Base-by-base conservation (phyloP, 2,329 filamentous ascomycete genomes). In the Talaromyces sp. region DNA sequence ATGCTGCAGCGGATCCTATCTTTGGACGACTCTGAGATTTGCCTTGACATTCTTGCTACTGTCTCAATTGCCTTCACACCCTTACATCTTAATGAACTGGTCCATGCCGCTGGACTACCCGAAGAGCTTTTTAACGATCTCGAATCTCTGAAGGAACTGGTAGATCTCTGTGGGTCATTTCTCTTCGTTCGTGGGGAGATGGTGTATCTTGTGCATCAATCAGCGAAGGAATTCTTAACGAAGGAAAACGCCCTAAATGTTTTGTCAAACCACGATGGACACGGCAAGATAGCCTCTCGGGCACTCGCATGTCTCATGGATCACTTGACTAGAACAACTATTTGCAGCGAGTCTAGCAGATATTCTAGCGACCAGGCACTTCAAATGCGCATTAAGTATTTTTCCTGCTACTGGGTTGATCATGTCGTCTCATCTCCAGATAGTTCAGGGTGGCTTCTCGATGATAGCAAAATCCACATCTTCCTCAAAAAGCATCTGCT, bases 171-270 rank as follows among this genome's bases (percentile, higher is more conserved):
- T 49, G 57, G 53, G 24, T 60, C 54, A 13, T 61, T 61, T 40
- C 46, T 61, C 13, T 53, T 33, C 9, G 14, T 61, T 22, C 51
- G 46, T 4, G 39, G 49, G 8, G 29, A 51, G 9, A 42, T 24
- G 1, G 37, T 61, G n/a, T 51, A 51, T 20, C 49, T 61, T 49
- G 46, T 62, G 3, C 58, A 62, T 43, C 52, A 60, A 19, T 62
- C 58, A 9, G 57, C 46, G 7, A 56, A 56, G 22, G 58, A 62
- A 30, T 62, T 47, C 39, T 40, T 62, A 29, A 55, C 7, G 64
- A 73, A 47, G 33, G n/a, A 36, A 36, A 16, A 13, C 13, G 3
- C n/a, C 33, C n/a, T n/a, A n/a, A n/a, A n/a, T n/a, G n/a, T n/a
- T n/a, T n/a, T n/a, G n/a, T n/a, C n/a, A n/a, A n/a, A n/a, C n/a